Percentiles rank a stretch among this genome's conserved stretches.
Evolutionary conservation across 306 rosid genomes (phyloP).

Genomic region (Boehmeria nivea): DNA sequence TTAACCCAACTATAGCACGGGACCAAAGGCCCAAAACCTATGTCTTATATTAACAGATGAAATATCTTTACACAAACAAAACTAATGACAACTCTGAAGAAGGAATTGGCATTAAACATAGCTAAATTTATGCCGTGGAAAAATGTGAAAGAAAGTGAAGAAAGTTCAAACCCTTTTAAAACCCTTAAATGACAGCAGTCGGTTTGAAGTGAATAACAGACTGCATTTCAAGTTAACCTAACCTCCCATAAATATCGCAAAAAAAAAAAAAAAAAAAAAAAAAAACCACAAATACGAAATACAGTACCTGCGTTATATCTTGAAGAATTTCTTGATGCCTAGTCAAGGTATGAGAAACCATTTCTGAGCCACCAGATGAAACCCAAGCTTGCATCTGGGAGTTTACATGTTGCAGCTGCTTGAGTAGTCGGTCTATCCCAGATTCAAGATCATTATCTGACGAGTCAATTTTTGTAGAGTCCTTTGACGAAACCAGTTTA

Average conservation of each 20-base stretch:
- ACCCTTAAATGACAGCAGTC: no score
- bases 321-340: conserved; percentile 98
- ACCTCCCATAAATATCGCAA: conserved; percentile 1
- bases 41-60: no score
- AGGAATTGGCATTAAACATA: no score
- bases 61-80: no score
- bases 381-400: conserved; percentile 99
- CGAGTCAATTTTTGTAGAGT: conserved; percentile 54
- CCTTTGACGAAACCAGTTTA: conserved; percentile 72
- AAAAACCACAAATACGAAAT: conserved; percentile 10
- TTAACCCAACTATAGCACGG: background rate
- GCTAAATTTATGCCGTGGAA: no score
- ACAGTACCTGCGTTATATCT: conserved; percentile 90
- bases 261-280: conserved; percentile 11
- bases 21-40: no score
- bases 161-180: no score
- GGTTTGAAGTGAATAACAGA: no score
- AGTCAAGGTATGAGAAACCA: conserved; percentile 96
- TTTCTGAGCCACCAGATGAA: conserved; percentile 90
- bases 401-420: conserved; percentile 93
- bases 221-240: background rate
- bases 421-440: conserved; percentile 64
- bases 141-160: no score
- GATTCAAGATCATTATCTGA: conserved; percentile 68
- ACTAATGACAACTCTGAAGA: no score